Base-by-base conservation (phyloP, 2,329 filamentous ascomycete species). In the Aspergillus sp. region DNA sequence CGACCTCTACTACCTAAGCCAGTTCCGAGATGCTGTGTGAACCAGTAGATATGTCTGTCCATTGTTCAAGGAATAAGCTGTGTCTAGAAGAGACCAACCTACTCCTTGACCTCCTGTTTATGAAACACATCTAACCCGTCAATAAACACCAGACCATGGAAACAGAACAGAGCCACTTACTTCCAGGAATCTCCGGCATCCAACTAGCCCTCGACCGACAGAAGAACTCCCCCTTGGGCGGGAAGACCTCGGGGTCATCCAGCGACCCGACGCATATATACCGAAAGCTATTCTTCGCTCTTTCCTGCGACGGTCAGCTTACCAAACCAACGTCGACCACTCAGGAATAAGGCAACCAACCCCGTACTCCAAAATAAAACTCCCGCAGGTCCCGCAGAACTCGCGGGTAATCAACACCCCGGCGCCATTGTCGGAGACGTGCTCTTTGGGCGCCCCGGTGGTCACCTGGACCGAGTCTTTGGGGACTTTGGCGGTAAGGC, bases 151-250 rank as follows among this genome's bases (percentile, higher is more conserved):
- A 32, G 12, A n/a, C 12, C 13, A 19, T n/a, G 12, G 19, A 7
- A 16, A 15, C 22, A n/a, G 3, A n/a, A 6, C n/a, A 7, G 44
- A n/a, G 8, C 4, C 25, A 47, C 62, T 42, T 43, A 67, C 66
- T 54, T n/a, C n/a, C n/a, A 24, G 57, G 57, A 30, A 70, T 54
- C 43, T 67, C 61, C 2, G 66, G 67, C 66, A 71, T 71, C 71
- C 71, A 74, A 1, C 42, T 49, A 4, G 61, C 55, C 35, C 67
- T 53, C 24, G 57, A 47, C 32, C 59, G 68, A 47, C 68, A 72
- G 41, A 72, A 74, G 52, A 74, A 74, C 40, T 74, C 69, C 0
- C 69, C 70, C 43, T 71, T 72, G 0, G 69, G 69, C 4, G 67
- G 64, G 7, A 73, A 47, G 31, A 51, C 57, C 10, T 67, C 64